Evolutionary conservation across 2,329 filamentous ascomycete species (phyloP).

Genomic region (Cordyceps fumosorosea): DNA sequence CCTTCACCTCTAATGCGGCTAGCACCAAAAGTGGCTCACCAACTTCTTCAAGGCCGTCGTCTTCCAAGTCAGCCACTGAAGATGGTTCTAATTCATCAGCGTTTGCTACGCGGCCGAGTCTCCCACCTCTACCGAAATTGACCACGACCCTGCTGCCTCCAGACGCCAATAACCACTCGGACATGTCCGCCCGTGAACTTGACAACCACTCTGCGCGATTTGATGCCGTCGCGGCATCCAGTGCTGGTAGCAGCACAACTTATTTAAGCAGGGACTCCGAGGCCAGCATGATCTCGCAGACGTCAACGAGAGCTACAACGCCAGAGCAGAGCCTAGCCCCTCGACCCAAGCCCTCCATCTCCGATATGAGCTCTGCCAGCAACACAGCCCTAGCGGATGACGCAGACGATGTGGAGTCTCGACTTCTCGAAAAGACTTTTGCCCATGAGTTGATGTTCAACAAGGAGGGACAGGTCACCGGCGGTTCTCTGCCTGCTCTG

Average conservation of each 20-base stretch:
- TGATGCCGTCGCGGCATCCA: slow-evolving; percentile 68
- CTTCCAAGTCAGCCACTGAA: slow-evolving; percentile 31
- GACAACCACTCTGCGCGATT: slow-evolving; percentile 49
- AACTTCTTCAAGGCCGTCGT: slow-evolving; percentile 36
- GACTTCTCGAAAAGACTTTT: slow-evolving; percentile 84
- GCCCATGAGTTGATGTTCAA: slow-evolving; percentile 89
- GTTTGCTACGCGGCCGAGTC: slow-evolving; percentile 39
- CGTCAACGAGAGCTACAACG: slow-evolving; percentile 82
- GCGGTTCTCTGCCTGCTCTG: slow-evolving; percentile 80
- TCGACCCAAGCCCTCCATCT: slow-evolving; percentile 55
- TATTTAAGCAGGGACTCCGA: slow-evolving; percentile 77
- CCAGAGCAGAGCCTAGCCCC: slow-evolving; percentile 58
- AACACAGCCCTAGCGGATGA: slow-evolving; percentile 67
- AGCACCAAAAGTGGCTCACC: slow-evolving; percentile 27
- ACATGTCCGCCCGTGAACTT: slow-evolving; percentile 40
- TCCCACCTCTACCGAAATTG: slow-evolving; percentile 53
- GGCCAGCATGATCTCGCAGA: slow-evolving; percentile 70
- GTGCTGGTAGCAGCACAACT: slow-evolving; percentile 70
- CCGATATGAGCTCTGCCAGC: slow-evolving; percentile 60
- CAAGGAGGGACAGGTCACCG: slow-evolving; percentile 90
- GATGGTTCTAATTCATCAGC: slow-evolving; percentile 38
- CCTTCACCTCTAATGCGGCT: slow-evolving; percentile 50
- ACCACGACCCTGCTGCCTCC: slow-evolving; percentile 42
- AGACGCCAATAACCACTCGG: slow-evolving; percentile 43
- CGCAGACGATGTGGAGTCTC: slow-evolving; percentile 70